Percentiles rank a stretch among this genome's conserved stretches.
Conservation (phyloP, 2,329 filamentous ascomycete species). For the Lecanicillium sp. region DNA sequence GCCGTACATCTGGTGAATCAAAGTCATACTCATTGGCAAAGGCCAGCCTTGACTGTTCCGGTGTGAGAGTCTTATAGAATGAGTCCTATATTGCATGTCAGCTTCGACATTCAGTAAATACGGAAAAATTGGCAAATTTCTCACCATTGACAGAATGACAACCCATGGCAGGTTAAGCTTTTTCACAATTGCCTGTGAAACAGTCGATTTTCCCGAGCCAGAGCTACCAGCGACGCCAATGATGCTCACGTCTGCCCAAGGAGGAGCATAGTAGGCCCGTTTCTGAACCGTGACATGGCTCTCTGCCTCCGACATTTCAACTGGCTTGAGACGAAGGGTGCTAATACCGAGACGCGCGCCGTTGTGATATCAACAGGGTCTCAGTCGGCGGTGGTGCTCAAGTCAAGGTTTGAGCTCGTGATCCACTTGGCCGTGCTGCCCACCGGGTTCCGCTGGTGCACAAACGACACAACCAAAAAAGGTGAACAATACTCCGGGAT, state of each 20-base stretch:
- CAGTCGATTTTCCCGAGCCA: slow-evolving; percentile 87
- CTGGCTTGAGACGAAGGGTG: neutral
- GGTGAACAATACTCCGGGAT: no score
- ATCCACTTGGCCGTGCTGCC: slow-evolving; percentile 3
- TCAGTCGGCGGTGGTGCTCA: slow-evolving; percentile 1
- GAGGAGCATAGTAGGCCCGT: slow-evolving; percentile 75
- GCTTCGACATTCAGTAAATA: slow-evolving; percentile 5
- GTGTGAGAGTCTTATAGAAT: slow-evolving; percentile 85
- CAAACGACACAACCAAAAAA: no score
- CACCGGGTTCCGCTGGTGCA: no score
- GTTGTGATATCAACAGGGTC: neutral
- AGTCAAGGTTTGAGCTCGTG: slow-evolving; percentile 1
- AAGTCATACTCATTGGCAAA: slow-evolving; percentile 94
- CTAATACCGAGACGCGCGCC: neutral
- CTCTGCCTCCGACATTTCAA: slow-evolving; percentile 23
- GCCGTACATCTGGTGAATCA: slow-evolving; percentile 68
- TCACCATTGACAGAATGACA: slow-evolving; percentile 95
- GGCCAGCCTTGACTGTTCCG: slow-evolving; percentile 70
- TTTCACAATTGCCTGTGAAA: slow-evolving; percentile 85
- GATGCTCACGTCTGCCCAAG: slow-evolving; percentile 94
- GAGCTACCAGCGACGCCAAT: slow-evolving; percentile 95
- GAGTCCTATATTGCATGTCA: slow-evolving; percentile 62
- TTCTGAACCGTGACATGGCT: slow-evolving; percentile 44
- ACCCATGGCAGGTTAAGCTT: slow-evolving; percentile 94
- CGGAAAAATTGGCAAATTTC: slow-evolving; percentile 22